Conservation (phyloP, 208 protist species). For the Acanthamoeba quina region DNA sequence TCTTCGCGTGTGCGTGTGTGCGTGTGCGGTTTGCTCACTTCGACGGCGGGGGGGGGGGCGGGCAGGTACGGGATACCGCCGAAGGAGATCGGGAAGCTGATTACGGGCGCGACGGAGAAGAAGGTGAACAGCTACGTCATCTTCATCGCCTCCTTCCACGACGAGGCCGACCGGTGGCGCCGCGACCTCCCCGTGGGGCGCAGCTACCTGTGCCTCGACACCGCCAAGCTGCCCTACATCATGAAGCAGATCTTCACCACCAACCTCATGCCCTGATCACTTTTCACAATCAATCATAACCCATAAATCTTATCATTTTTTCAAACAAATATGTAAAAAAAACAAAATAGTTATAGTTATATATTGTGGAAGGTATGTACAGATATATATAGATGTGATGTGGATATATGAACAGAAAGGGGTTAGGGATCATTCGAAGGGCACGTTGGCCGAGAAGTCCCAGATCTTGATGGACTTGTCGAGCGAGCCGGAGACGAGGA, state of each 20-base stretch:
- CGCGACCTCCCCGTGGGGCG: constrained; percentile 91
- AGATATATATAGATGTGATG: too few species aligned
- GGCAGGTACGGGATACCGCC: constrained; percentile 38
- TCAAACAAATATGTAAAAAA: neutral
- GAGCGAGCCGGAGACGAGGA: constrained; percentile 48
- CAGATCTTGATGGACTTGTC: constrained; percentile 66
- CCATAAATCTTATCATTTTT: neutral
- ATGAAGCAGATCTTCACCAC: constrained; percentile 91
- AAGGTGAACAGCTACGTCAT: constrained; percentile 86
- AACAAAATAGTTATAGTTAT: too few species aligned
- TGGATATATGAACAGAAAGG: too few species aligned
- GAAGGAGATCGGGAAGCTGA: constrained; percentile 43
- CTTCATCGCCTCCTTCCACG: constrained; percentile 90
- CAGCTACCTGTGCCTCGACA: constrained; percentile 93
- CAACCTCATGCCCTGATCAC: constrained; percentile 42
- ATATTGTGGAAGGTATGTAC: too few species aligned
- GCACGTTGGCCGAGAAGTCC: constrained; percentile 58
- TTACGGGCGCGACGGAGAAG: constrained; percentile 16
- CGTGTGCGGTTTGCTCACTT: neutral
- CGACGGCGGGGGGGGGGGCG: neutral
- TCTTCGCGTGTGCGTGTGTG: neutral
- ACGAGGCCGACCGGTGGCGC: constrained; percentile 91
- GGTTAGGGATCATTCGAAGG: constrained; percentile 12
- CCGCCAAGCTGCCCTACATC: constrained; percentile 91
- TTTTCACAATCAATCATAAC: neutral